phyloP scores from a whole-genome alignment of 140 eudicot species.

The Oenanthe javanica region DNA sequence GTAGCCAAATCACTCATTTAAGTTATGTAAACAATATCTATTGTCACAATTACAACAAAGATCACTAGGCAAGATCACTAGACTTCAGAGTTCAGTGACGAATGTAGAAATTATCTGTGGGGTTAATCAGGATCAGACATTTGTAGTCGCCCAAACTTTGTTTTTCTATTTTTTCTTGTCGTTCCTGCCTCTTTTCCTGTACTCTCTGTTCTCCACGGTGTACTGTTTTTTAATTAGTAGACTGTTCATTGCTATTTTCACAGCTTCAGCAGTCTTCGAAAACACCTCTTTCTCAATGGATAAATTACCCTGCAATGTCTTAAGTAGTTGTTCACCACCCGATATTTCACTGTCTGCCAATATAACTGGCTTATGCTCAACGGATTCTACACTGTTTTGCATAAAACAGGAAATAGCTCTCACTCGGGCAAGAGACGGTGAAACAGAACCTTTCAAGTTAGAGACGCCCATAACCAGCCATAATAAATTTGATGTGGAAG shows the following conservation, averaged over 20 bases:
- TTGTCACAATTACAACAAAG: not conserved
- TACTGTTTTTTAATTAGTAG: slow-evolving; percentile 77
- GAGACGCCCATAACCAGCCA: slow-evolving; percentile 99
- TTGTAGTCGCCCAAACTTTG: not conserved
- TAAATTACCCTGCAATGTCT: slow-evolving; percentile 67
- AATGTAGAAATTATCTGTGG: not conserved
- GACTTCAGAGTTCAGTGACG: not conserved
- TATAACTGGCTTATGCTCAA: slow-evolving; percentile 26
- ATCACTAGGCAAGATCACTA: not conserved
- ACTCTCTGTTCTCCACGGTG: slow-evolving; percentile 62
- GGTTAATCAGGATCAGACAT: not conserved
- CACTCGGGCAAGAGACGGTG: slow-evolving; percentile 56
- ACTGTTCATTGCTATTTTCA: slow-evolving; percentile 75
- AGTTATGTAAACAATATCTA: not conserved
- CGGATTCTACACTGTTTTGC: slow-evolving; percentile 16
- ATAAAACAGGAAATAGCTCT: slow-evolving; percentile 45
- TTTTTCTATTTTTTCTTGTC: slow-evolving; percentile 59
- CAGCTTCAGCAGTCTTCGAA: slow-evolving; percentile 70
- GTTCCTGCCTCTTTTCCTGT: slow-evolving; percentile 78
- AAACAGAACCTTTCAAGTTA: slow-evolving; percentile 30
- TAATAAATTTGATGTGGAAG: slow-evolving; percentile 39
- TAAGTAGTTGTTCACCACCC: slow-evolving; percentile 55
- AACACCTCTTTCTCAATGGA: slow-evolving; percentile 50
- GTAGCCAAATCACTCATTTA: not conserved
- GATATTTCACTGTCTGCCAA: slow-evolving; percentile 61